These are phyloP conservation scores for Leishmania braziliensis DNA, from an alignment of 208 protist species.

Conservation along the genomic window DNA sequence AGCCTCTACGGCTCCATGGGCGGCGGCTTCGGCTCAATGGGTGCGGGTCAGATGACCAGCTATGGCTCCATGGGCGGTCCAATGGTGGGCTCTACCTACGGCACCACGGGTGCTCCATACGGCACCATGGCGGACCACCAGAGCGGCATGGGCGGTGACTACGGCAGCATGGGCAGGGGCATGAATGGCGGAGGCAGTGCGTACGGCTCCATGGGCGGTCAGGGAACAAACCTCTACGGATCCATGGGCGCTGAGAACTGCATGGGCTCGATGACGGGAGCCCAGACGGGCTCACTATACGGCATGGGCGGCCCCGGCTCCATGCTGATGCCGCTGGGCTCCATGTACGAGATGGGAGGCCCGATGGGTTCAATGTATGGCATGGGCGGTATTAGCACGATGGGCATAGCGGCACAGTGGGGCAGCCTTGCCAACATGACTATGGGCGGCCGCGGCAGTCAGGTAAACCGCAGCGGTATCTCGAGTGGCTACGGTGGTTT, in stretches of 20 bases:
- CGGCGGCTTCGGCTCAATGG: constrained; percentile 11
- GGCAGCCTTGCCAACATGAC: constrained; percentile 61
- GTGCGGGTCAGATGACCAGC: not conserved
- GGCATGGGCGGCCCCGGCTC: constrained; percentile 14
- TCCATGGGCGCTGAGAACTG: constrained; percentile 14
- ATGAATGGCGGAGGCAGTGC: constrained; percentile 14
- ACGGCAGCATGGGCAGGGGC: constrained; percentile 20
- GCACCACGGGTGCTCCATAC: constrained; percentile 6
- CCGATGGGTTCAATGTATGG: constrained; percentile 31
- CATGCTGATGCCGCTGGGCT: constrained; percentile 22
- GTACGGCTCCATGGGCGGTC: constrained; percentile 34
- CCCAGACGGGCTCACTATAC: constrained; percentile 16
- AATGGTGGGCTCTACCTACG: constrained; percentile 16
- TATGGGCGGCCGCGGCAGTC: constrained; percentile 11
- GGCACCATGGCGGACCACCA: constrained; percentile 7
- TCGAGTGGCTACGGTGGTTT: constrained; percentile 52
- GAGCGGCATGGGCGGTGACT: not conserved
- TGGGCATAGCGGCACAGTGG: constrained; percentile 65
- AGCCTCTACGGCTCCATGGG: constrained; percentile 8
- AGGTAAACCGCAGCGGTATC: constrained; percentile 34
- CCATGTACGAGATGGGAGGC: constrained; percentile 30
- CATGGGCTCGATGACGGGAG: constrained; percentile 1
- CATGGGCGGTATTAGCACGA: constrained; percentile 42
- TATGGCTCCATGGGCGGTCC: constrained; percentile 22
- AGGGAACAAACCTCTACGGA: constrained; percentile 19